A percentile compares a stretch with the other conserved stretches of the same genome.
Evolutionary conservation across 2,329 filamentous ascomycete species (phyloP).

Genomic region (Hymenoscyphus linearis): DNA sequence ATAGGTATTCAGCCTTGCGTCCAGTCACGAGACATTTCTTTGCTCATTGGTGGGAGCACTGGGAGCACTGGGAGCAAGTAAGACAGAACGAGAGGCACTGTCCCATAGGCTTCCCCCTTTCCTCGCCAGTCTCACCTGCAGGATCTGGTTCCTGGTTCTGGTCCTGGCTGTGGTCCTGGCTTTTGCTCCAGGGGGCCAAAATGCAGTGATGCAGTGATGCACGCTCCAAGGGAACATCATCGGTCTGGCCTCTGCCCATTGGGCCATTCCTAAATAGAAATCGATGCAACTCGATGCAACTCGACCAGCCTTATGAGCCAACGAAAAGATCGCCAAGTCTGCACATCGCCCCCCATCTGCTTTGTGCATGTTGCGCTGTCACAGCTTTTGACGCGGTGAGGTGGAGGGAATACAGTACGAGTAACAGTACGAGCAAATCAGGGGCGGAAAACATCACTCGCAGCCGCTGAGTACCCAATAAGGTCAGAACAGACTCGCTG

Average conservation of each 20-base stretch:
- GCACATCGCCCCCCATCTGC: background rate
- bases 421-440: background rate
- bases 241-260: background rate
- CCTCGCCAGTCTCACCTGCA: no score
- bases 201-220: background rate
- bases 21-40: background rate
- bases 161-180: no score
- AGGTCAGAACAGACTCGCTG: background rate
- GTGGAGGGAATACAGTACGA: background rate
- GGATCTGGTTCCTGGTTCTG: background rate
- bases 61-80: background rate
- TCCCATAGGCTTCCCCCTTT: background rate
- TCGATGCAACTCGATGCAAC: background rate
- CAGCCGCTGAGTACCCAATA: background rate
- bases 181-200: background rate
- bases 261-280: constrained; percentile 5
- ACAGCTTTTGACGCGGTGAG: background rate
- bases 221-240: background rate
- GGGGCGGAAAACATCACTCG: background rate
- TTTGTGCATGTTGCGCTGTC: background rate
- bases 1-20: no score
- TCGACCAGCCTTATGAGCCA: background rate
- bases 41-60: background rate
- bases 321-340: background rate
- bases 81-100: background rate